Evolutionary conservation across 2,329 filamentous ascomycete genomes (phyloP).

Genomic region (Aspergillus pseudonomiae): DNA sequence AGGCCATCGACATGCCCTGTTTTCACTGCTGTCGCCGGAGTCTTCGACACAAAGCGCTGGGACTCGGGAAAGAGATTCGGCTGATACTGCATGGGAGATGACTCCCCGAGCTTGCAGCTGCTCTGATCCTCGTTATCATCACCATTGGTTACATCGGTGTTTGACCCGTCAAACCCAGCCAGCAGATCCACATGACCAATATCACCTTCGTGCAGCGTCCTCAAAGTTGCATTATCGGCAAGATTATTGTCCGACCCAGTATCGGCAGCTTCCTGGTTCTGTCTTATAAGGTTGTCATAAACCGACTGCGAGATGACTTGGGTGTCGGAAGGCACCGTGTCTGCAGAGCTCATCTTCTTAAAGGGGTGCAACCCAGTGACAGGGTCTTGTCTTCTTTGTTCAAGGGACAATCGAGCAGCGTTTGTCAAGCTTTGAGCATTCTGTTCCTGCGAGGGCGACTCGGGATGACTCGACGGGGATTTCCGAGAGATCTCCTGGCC

Average conservation of each 20-base stretch:
- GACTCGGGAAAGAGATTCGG: slow-evolving; percentile 50
- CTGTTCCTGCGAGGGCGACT: slow-evolving; percentile 17
- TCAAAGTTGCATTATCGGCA: slow-evolving; percentile 38
- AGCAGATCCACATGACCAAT: slow-evolving; percentile 48
- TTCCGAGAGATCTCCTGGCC: slow-evolving; percentile 14
- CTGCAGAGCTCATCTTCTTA: slow-evolving; percentile 38
- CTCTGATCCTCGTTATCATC: slow-evolving; percentile 55
- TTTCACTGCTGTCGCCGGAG: slow-evolving; percentile 44
- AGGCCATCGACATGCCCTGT: slow-evolving; percentile 32
- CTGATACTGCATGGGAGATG: slow-evolving; percentile 41
- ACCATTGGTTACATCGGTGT: slow-evolving; percentile 32
- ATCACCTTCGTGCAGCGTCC: slow-evolving; percentile 45
- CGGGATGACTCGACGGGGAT: slow-evolving; percentile 12
- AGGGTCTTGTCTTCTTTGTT: slow-evolving; percentile 20
- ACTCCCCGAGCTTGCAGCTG: slow-evolving; percentile 36
- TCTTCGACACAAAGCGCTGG: slow-evolving; percentile 48
- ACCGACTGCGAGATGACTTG: slow-evolving; percentile 50
- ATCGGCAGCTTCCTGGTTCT: slow-evolving; percentile 36
- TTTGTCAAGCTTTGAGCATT: slow-evolving; percentile 25
- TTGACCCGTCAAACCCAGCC: slow-evolving; percentile 38
- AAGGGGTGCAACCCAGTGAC: slow-evolving; percentile 21
- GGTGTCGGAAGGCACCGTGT: slow-evolving; percentile 44
- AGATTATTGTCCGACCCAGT: slow-evolving; percentile 25
- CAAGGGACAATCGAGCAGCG: slow-evolving; percentile 13
- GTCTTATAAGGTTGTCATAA: slow-evolving; percentile 43